Evolutionary conservation across 768 basidiomycete species (phyloP), one percentile per base, ranked within the genome.

Genomic region (Psilocybe sp.): DNA sequence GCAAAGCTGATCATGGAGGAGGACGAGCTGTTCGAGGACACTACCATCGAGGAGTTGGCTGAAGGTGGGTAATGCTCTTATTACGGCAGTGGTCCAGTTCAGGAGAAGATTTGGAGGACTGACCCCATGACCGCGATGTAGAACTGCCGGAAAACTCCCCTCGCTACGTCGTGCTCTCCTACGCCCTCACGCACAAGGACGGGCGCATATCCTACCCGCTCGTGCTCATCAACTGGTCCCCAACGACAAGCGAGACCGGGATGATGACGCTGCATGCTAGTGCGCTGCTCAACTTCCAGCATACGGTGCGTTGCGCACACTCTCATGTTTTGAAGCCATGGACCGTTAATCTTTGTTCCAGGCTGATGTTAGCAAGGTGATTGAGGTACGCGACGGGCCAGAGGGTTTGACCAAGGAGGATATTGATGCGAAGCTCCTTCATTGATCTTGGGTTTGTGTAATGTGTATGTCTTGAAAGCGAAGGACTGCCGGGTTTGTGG

Each of bases 141-240:
- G 94, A 94, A 64, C 75, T 96, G 10, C 94, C 94, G 0, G 91
- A 88, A 69, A 88, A 86, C 62, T 79, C 87, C 7, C 93, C 93
- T 5, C 80, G 94, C 58, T 94, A 89, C 64, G 84, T 96, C 41
- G 66, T 95, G 19, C 75, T 94, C 40, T 92, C 89, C 9, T 87
- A 94, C 60, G 88, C 89, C 61, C 78, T 93, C 33, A 75, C 76
- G 45, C 90, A 95, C 64, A 64, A 64, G 8, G 93, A 96, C 60
- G 93, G 92, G 3, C 76, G 94, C 41, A 89, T 76, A 52, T 93
- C 90, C 1, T 90, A 85, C 58, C 93, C 93, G 1, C 73, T 97
- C 10, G 83, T 91, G 11, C 75, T 96, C 41, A 71, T 97, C 65
- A 94, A 95, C 71, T 97, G 93, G 93, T 80, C 82, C 19, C 94